Conservation (phyloP, 305 asterid species). For the Solanum hybrid region DNA sequence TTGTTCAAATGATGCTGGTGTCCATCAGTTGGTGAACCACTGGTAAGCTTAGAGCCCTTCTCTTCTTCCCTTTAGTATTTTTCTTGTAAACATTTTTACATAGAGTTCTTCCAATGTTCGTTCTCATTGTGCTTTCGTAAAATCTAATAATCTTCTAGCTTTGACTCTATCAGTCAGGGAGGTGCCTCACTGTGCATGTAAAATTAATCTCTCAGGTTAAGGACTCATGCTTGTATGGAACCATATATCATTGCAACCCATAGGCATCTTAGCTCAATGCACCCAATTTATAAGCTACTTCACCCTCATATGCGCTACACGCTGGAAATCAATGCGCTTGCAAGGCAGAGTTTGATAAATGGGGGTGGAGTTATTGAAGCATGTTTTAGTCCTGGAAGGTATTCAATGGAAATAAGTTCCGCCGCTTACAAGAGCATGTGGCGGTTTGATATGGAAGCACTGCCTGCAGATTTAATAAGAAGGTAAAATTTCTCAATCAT, state of each 20-base stretch:
- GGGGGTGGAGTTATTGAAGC: conserved; percentile 16
- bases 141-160: not conserved
- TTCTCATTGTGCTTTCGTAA: not conserved
- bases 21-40: conserved; percentile 18
- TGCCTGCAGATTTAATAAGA: conserved; percentile 15
- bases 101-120: not conserved
- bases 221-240: conserved; percentile 16
- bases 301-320: conserved; percentile 80
- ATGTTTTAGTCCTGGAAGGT: conserved; percentile 9
- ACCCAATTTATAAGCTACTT: conserved; percentile 64
- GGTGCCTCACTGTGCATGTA: not conserved
- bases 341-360: conserved; percentile 14
- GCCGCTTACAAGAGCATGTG: conserved; percentile 17
- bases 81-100: not conserved
- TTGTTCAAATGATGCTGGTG: conserved; percentile 15
- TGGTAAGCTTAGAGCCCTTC: conserved; percentile 7
- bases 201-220: conserved; percentile 4
- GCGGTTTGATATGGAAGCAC: conserved; percentile 17
- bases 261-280: conserved; percentile 82
- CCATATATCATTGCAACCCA: conserved; percentile 40
- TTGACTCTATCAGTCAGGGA: not conserved
- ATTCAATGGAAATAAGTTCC: conserved; percentile 13
- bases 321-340: conserved; percentile 14
- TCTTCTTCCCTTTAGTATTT: not conserved
- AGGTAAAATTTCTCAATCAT: conserved; percentile 1